Conservation (phyloP, 345 rosid species). For the Aurinia saxatilis region DNA sequence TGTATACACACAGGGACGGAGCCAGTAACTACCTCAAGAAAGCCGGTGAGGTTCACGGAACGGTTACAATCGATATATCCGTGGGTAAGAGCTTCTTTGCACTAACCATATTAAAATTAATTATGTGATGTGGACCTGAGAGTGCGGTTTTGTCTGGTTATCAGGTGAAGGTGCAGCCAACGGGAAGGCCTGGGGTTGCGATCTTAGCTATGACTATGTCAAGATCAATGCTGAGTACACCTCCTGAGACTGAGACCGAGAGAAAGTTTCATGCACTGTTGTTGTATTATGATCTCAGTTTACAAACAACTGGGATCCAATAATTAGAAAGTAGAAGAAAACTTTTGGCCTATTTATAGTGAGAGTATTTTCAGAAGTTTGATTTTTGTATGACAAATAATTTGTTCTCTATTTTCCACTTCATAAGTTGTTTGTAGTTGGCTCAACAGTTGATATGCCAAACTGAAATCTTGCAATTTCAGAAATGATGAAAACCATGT, state of each 20-base stretch:
- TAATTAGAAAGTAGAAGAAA: too few relatives aligned
- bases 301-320: not conserved
- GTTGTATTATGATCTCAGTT: not conserved
- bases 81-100: conserved; percentile 46
- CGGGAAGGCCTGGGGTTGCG: conserved; percentile 85
- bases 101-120: not conserved
- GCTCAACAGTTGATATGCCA: too few relatives aligned
- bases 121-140: not conserved
- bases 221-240: conserved; percentile 89
- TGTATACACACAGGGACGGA: conserved; percentile 37
- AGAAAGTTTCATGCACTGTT: not conserved
- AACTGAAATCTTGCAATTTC: too few relatives aligned
- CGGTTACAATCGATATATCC: conserved; percentile 52
- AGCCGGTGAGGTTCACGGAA: conserved; percentile 79
- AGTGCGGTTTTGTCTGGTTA: not conserved
- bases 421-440: too few relatives aligned
- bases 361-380: too few relatives aligned
- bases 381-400: too few relatives aligned
- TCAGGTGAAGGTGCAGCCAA: conserved; percentile 59
- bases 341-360: too few relatives aligned
- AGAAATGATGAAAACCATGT: too few relatives aligned
- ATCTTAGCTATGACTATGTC: conserved; percentile 80
- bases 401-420: too few relatives aligned
- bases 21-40: conserved; percentile 69
- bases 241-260: conserved; percentile 28